Conservation (phyloP, 768 basidiomycete species). For the Hypsizygus marmoreus region DNA sequence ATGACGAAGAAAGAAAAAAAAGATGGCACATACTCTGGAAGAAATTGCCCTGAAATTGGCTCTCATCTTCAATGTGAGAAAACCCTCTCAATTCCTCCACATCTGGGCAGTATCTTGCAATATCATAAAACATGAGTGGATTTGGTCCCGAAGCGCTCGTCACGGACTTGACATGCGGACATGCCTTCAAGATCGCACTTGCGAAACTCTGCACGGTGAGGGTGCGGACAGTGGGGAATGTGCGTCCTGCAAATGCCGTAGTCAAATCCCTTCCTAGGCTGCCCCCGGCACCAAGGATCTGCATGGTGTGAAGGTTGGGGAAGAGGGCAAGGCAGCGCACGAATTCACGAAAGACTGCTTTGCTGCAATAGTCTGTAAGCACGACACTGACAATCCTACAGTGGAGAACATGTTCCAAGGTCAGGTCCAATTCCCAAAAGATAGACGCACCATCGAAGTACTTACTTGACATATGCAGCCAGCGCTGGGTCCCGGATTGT, state of each 20-base stretch:
- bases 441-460: too few relatives aligned
- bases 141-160: neutral
- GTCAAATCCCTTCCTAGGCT: neutral
- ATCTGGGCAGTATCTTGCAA: neutral
- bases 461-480: slow-evolving; percentile 20
- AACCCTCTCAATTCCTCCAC: slow-evolving; percentile 5
- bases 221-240: slow-evolving; percentile 5
- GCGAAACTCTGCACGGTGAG: neutral
- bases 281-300: slow-evolving; percentile 1
- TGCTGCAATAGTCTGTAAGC: slow-evolving; percentile 13
- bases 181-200: neutral
- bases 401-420: neutral
- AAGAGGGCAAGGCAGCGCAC: slow-evolving; percentile 21
- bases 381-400: slow-evolving; percentile 21
- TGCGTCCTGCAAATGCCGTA: neutral
- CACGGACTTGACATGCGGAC: slow-evolving; percentile 3
- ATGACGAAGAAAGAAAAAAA: neutral
- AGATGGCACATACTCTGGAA: neutral
- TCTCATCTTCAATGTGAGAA: neutral
- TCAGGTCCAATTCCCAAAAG: neutral
- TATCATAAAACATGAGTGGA: neutral
- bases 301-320: slow-evolving; percentile 25
- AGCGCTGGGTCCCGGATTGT: slow-evolving; percentile 23
- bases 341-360: slow-evolving; percentile 20
- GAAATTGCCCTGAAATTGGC: neutral